Percentiles rank a stretch among this genome's conserved stretches.
These are phyloP conservation scores for Gastroboletus turbinatus DNA, from an alignment of 1,284 basidiomycete species.

Conservation along the genomic window DNA sequence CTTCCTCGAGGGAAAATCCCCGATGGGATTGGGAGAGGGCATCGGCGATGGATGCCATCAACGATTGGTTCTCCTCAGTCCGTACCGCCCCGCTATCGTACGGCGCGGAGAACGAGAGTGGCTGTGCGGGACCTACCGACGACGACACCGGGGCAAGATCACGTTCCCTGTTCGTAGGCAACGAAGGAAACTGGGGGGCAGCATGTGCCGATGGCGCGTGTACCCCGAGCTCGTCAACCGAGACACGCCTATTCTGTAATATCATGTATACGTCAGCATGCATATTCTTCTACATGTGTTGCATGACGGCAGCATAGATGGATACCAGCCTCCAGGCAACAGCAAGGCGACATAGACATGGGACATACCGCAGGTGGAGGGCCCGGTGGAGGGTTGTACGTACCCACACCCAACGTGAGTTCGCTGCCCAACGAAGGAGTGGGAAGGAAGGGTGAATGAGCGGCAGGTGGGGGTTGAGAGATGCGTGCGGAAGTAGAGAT, in stretches of 20 bases:
- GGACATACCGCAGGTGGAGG: slow-evolving; percentile 23
- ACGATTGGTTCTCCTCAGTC: slow-evolving; percentile 38
- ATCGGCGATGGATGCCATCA: slow-evolving; percentile 52
- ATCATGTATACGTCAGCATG: slow-evolving; percentile 13
- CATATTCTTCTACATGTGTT: slow-evolving; percentile 11
- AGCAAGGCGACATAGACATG: slow-evolving; percentile 13
- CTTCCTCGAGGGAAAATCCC: slow-evolving; percentile 28
- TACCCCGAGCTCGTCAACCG: slow-evolving; percentile 31
- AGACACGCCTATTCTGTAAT: slow-evolving; percentile 22
- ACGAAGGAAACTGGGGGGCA: slow-evolving; percentile 24
- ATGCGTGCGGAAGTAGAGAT: slow-evolving; percentile 8
- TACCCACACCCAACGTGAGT: slow-evolving; percentile 24
- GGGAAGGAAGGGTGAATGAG: slow-evolving; percentile 22
- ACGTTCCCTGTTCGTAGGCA: slow-evolving; percentile 19
- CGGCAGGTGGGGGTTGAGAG: slow-evolving; percentile 4
- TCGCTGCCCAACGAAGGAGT: slow-evolving; percentile 33
- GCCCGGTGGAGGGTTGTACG: slow-evolving; percentile 11
- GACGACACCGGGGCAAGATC: slow-evolving; percentile 3
- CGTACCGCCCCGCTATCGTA: slow-evolving; percentile 5
- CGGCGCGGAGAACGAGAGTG: slow-evolving; percentile 12
- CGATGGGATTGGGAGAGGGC: slow-evolving; percentile 41
- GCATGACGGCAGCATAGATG: slow-evolving; percentile 8
- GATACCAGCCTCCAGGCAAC: slow-evolving; percentile 22
- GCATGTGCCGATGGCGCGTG: slow-evolving; percentile 5
- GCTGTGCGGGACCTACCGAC: background rate